phyloP scores from a whole-genome alignment of 2,329 filamentous ascomycete genomes.

The Aspergillus sp. region DNA sequence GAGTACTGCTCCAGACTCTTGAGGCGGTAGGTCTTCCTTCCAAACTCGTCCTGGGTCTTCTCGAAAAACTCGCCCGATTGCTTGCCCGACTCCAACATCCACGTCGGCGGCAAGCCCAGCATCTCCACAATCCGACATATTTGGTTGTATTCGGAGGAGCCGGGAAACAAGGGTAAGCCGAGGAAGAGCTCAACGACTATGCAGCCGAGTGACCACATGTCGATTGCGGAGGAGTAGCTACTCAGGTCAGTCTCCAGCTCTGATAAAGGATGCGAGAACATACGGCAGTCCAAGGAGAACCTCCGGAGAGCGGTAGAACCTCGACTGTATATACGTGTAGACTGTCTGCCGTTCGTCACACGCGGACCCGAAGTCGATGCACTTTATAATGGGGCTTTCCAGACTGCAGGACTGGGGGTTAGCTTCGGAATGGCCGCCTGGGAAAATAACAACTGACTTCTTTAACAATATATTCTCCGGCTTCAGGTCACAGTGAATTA shows the following conservation, averaged over 20 bases:
- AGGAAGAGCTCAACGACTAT: constrained; percentile 97
- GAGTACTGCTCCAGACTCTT: constrained; percentile 99
- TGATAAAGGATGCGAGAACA: constrained; percentile 13
- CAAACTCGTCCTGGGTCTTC: constrained; percentile 84
- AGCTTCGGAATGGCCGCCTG: constrained; percentile 1
- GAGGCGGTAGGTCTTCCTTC: constrained; percentile 77
- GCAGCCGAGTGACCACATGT: constrained; percentile 99
- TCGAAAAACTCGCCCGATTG: constrained; percentile 97
- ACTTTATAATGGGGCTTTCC: constrained; percentile 98
- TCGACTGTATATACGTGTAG: constrained; percentile 97
- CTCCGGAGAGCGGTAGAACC: constrained; percentile 95
- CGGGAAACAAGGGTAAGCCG: constrained; percentile 86
- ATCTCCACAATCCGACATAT: constrained; percentile 96
- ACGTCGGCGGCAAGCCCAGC: constrained; percentile 89
- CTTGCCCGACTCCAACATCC: constrained; percentile 99
- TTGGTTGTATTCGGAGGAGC: constrained; percentile 97
- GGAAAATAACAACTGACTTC: constrained; percentile 48
- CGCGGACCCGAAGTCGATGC: constrained; percentile 97
- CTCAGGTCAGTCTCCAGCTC: constrained; percentile 5
- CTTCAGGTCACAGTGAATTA: constrained; percentile 97
- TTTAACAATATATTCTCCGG: constrained; percentile 97
- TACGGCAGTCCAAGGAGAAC: constrained; percentile 82
- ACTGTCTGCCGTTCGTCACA: constrained; percentile 98
- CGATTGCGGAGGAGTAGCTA: constrained; percentile 89
- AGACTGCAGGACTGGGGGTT: constrained; percentile 43